Evolutionary conservation across 768 basidiomycete genomes (phyloP).

Genomic region (Wakefieldia striispora): DNA sequence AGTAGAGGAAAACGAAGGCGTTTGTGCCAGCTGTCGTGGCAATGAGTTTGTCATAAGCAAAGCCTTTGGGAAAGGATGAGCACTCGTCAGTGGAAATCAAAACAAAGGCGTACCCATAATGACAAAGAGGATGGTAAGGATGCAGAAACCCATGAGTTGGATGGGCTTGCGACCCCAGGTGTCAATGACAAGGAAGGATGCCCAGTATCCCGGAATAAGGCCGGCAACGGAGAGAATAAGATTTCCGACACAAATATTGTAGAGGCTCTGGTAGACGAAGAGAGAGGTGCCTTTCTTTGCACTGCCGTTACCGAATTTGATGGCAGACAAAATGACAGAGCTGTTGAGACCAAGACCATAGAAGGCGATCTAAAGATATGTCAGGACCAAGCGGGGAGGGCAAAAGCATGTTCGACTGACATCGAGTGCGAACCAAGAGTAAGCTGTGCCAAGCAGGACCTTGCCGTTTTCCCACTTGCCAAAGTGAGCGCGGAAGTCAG

Average conservation of each 20-base stretch:
- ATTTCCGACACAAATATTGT: constrained; percentile 72
- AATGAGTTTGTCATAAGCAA: constrained; percentile 59
- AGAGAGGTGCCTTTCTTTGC: constrained; percentile 26
- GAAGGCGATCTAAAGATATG: constrained; percentile 63
- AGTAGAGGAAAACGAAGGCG: constrained; percentile 81
- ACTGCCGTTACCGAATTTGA: constrained; percentile 54
- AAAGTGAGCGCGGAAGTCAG: constrained; percentile 71
- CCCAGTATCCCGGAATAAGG: constrained; percentile 75
- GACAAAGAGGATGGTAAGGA: constrained; percentile 65
- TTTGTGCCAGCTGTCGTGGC: constrained; percentile 41
- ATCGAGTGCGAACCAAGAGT: constrained; percentile 89
- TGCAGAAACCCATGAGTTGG: constrained; percentile 72
- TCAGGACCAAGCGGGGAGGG: neutral
- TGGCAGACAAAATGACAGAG: constrained; percentile 67
- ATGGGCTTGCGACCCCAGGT: constrained; percentile 80
- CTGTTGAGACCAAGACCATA: constrained; percentile 89
- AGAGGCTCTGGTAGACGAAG: constrained; percentile 54
- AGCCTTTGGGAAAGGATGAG: constrained; percentile 42
- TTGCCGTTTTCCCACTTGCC: constrained; percentile 76
- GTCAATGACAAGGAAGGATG: constrained; percentile 63
- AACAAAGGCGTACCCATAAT: constrained; percentile 54
- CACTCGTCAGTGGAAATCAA: neutral
- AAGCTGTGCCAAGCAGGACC: constrained; percentile 72
- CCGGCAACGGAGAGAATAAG: constrained; percentile 74
- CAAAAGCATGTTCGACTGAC: constrained; percentile 37